Conservation (phyloP, 2,329 filamentous ascomycete genomes). For the Cladosporium sp. region DNA sequence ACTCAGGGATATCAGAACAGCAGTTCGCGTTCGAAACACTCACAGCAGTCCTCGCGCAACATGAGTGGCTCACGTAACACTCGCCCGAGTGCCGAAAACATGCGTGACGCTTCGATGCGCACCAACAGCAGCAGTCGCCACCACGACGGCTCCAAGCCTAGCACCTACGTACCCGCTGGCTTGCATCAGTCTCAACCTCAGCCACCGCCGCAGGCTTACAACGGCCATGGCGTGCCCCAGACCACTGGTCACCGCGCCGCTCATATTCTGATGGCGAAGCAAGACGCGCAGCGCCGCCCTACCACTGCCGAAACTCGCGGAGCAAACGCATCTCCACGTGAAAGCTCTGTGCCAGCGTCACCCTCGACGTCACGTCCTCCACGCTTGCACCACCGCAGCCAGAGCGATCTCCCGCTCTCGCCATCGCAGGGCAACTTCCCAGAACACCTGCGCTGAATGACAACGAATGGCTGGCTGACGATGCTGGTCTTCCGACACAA, state of each 20-base stretch:
- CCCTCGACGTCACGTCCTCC: neutral
- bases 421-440: conserved; percentile 9
- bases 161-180: conserved; percentile 23
- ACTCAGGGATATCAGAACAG: neutral
- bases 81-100: conserved; percentile 2
- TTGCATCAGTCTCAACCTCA: conserved; percentile 2
- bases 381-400: conserved; percentile 14
- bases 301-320: neutral
- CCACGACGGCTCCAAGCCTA: conserved; percentile 19
- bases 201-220: neutral
- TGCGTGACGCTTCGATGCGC: neutral
- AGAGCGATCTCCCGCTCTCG: conserved; percentile 16
- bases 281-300: conserved; percentile 1
- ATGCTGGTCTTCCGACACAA: neutral
- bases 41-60: conserved; percentile 6
- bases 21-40: neutral
- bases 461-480: neutral
- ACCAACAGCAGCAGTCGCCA: neutral
- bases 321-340: neutral
- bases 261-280: neutral
- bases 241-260: neutral
- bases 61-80: neutral
- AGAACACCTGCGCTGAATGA: conserved; percentile 1
- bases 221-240: neutral
- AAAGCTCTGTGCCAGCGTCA: neutral